phyloP scores from a whole-genome alignment of 768 basidiomycete genomes.

The Termitomyces sp. region DNA sequence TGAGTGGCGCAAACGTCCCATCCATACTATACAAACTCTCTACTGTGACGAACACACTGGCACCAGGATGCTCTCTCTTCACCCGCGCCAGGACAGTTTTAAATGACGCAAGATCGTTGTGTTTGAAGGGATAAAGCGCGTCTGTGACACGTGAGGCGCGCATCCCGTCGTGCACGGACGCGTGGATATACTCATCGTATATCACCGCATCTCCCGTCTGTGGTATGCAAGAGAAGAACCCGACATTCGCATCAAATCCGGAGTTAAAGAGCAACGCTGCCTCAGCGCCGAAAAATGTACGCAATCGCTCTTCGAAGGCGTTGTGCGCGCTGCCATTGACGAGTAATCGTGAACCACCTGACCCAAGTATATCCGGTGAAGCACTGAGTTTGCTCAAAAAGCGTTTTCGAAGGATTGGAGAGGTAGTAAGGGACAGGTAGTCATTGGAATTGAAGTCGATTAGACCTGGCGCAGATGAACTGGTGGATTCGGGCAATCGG shows the following conservation, averaged over 20 bases:
- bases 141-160: slow-evolving; percentile 51
- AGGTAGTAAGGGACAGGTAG: slow-evolving; percentile 79
- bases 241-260: slow-evolving; percentile 90
- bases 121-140: slow-evolving; percentile 51
- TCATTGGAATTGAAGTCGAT: slow-evolving; percentile 89
- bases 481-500: slow-evolving; percentile 54
- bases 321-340: slow-evolving; percentile 72
- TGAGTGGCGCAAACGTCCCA: slow-evolving; percentile 81
- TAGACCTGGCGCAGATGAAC: slow-evolving; percentile 30
- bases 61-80: slow-evolving; percentile 27
- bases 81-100: slow-evolving; percentile 39
- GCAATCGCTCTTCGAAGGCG: slow-evolving; percentile 67
- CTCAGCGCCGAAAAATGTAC: slow-evolving; percentile 53
- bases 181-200: slow-evolving; percentile 87
- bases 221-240: slow-evolving; percentile 79
- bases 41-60: slow-evolving; percentile 76
- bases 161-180: slow-evolving; percentile 88
- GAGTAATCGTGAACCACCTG: slow-evolving; percentile 84
- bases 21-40: slow-evolving; percentile 97
- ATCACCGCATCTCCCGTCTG: slow-evolving; percentile 74
- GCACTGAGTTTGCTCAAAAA: slow-evolving; percentile 53
- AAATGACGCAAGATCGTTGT: slow-evolving; percentile 64
- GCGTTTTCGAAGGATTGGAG: slow-evolving; percentile 45
- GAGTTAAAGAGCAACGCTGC: slow-evolving; percentile 86
- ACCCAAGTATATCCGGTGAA: slow-evolving; percentile 69